These are phyloP conservation scores for Cladophialophora carrionii DNA, from an alignment of 2,329 filamentous ascomycete genomes.

Conservation along the genomic window DNA sequence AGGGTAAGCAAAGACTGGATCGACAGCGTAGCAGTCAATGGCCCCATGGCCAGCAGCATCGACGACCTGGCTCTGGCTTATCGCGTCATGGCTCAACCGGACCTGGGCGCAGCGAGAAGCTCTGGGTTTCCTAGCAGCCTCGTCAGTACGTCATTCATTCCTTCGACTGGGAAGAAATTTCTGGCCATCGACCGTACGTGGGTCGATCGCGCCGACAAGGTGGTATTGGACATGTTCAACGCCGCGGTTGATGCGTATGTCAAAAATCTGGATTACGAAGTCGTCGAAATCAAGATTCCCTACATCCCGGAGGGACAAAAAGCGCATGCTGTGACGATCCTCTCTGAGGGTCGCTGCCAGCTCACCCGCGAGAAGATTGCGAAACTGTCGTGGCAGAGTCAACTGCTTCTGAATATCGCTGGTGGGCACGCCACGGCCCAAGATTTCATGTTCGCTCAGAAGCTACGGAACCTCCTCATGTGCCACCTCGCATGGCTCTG, in stretches of 20 bases:
- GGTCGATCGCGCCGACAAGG: slow-evolving; percentile 69
- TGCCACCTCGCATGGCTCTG: slow-evolving; percentile 74
- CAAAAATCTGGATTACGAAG: slow-evolving; percentile 44
- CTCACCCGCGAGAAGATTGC: slow-evolving; percentile 52
- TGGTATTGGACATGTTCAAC: slow-evolving; percentile 66
- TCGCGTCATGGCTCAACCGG: slow-evolving; percentile 73
- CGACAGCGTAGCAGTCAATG: slow-evolving; percentile 67
- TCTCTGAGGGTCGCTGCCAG: slow-evolving; percentile 67
- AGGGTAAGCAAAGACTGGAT: slow-evolving; percentile 63
- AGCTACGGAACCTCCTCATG: slow-evolving; percentile 77
- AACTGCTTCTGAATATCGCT: slow-evolving; percentile 64
- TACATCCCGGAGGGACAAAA: slow-evolving; percentile 70
- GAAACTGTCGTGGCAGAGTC: slow-evolving; percentile 35
- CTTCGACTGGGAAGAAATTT: slow-evolving; percentile 54
- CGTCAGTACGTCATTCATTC: slow-evolving; percentile 47
- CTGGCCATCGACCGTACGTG: slow-evolving; percentile 71
- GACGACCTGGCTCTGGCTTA: slow-evolving; percentile 82
- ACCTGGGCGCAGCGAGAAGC: slow-evolving; percentile 53
- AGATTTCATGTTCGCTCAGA: slow-evolving; percentile 73
- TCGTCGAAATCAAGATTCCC: slow-evolving; percentile 57
- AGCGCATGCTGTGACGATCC: slow-evolving; percentile 76
- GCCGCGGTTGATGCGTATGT: slow-evolving; percentile 61
- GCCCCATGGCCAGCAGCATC: slow-evolving; percentile 75
- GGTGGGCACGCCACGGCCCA: slow-evolving; percentile 65
- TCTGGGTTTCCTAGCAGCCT: slow-evolving; percentile 60